Percentiles rank a stretch among this genome's conserved stretches.
Conservation (phyloP, 1,284 basidiomycete species). For the Xerocomus tenax region DNA sequence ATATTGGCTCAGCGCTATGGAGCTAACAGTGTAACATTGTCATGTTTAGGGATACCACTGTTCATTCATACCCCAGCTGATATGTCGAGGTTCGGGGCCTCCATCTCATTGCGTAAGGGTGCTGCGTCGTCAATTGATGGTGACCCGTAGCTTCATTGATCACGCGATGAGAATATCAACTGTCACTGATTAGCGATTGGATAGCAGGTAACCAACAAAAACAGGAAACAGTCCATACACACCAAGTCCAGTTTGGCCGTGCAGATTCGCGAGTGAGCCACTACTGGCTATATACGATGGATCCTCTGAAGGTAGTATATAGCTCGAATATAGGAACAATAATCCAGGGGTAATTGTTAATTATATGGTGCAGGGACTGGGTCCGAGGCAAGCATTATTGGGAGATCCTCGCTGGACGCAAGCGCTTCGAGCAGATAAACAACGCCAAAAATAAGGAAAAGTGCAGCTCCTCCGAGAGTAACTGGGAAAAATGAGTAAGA, state of each 20-base stretch:
- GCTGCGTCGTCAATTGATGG: neutral
- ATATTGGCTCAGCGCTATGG: no score
- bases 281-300: neutral
- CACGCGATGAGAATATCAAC: neutral
- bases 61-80: neutral
- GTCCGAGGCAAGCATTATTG: slow-evolving; percentile 13
- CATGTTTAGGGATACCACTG: no score
- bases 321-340: slow-evolving; percentile 2
- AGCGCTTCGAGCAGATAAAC: slow-evolving; percentile 42
- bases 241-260: neutral
- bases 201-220: neutral
- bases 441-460: slow-evolving; percentile 57
- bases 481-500: slow-evolving; percentile 6
- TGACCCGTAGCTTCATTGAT: neutral
- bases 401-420: slow-evolving; percentile 13
- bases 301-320: neutral
- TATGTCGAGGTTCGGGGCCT: neutral
- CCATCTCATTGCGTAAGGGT: neutral
- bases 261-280: neutral
- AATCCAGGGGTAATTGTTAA: slow-evolving; percentile 34
- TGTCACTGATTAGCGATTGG: neutral
- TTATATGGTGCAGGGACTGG: slow-evolving; percentile 25
- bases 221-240: neutral
- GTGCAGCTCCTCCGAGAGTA: slow-evolving; percentile 45
- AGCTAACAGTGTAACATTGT: no score